Conservation (phyloP, 1,139 yeast species). For the Pichia sp. region DNA sequence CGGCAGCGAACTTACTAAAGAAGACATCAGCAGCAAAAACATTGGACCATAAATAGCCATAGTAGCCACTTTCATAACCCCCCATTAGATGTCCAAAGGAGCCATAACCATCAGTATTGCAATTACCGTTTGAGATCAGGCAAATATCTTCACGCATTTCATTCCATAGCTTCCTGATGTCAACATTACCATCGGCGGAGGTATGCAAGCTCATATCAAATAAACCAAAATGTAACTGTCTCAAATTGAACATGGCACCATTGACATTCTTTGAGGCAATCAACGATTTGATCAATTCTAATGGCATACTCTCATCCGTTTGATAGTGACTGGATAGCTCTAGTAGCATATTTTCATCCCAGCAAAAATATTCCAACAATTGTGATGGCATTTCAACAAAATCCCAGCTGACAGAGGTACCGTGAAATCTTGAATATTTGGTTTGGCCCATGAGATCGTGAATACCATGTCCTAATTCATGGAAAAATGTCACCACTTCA, state of each 20-base stretch:
- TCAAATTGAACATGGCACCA: conserved; percentile 59
- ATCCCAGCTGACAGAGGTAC: conserved; percentile 72
- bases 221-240: conserved; percentile 71
- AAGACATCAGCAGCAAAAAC: conserved; percentile 83
- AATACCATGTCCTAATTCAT: conserved; percentile 85
- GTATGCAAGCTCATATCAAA: conserved; percentile 72
- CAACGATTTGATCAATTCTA: conserved; percentile 51
- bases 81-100: conserved; percentile 81
- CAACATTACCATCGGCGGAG: conserved; percentile 39
- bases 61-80: conserved; percentile 81
- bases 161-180: conserved; percentile 46
- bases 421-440: conserved; percentile 58
- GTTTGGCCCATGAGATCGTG: conserved; percentile 69
- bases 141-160: conserved; percentile 50
- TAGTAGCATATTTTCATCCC: conserved; percentile 58
- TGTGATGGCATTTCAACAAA: conserved; percentile 90
- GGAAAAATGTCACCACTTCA: conserved; percentile 81
- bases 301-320: conserved; percentile 48
- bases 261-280: conserved; percentile 66
- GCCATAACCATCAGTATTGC: conserved; percentile 55
- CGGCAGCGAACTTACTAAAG: conserved; percentile 57
- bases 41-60: conserved; percentile 79
- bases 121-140: conserved; percentile 47
- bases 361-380: conserved; percentile 84
- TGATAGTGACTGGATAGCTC: conserved; percentile 56